Percentiles rank a stretch among this genome's conserved stretches.
phyloP scores from a whole-genome alignment of 768 basidiomycete species.

The Amanita rimosa region DNA sequence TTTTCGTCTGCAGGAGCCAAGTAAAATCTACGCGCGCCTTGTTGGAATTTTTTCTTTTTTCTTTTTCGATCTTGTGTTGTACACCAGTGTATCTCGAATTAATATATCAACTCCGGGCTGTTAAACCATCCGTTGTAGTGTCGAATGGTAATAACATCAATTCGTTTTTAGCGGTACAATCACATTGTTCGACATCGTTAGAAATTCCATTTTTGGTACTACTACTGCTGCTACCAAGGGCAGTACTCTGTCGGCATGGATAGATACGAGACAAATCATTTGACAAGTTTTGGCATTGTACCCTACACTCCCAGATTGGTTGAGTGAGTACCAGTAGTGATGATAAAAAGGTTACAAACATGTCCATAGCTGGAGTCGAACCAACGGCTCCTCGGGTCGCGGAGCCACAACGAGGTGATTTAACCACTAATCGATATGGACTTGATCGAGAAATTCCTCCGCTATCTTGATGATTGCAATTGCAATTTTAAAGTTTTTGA shows the following conservation, averaged over 20 bases:
- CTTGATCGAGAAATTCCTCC: too few relatives aligned
- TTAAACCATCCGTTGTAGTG: slow-evolving; percentile 3
- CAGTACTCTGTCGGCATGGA: too few relatives aligned
- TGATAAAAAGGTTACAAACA: neutral
- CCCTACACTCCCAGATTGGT: too few relatives aligned
- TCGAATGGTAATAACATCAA: slow-evolving; percentile 4
- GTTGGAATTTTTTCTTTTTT: neutral
- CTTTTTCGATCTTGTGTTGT: slow-evolving; percentile 11
- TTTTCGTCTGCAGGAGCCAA: slow-evolving; percentile 51
- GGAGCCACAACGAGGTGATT: slow-evolving; percentile 7
- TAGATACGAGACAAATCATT: too few relatives aligned
- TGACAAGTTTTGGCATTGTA: too few relatives aligned
- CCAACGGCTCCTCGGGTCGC: slow-evolving; percentile 5
- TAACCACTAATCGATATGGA: slow-evolving; percentile 7
- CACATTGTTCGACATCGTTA: too few relatives aligned
- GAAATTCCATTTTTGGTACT: too few relatives aligned
- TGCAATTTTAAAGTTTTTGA: too few relatives aligned
- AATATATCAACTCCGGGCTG: slow-evolving; percentile 3
- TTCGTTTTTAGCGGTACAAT: too few relatives aligned
- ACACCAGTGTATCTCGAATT: slow-evolving; percentile 18
- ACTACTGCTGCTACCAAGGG: too few relatives aligned
- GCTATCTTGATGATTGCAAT: too few relatives aligned
- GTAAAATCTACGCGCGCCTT: slow-evolving; percentile 16
- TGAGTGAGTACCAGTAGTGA: too few relatives aligned
- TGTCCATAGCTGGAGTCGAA: slow-evolving; percentile 7